Base-by-base conservation (phyloP, 2,329 filamentous ascomycete genomes). In the Ascosphaera pollenicola region DNA sequence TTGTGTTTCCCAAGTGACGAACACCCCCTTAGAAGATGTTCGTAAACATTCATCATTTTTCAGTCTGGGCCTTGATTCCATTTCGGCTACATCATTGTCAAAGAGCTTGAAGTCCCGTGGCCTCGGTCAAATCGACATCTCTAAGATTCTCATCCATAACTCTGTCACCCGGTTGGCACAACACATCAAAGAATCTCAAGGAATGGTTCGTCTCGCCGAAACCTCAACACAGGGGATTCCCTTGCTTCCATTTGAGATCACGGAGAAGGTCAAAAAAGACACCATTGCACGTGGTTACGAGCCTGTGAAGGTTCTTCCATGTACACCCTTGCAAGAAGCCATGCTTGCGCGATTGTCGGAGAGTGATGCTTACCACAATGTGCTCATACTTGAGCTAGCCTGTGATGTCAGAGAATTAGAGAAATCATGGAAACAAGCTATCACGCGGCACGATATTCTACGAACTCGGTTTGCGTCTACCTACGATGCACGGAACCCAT, bases 241-340 rank as follows among this genome's bases (percentile, higher is more conserved):
- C 13, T 13, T 28, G 7, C 24, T 28, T 7, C 24, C 24, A 7
- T 7, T 7, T 28, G 7, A 7, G 13, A 28, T 28, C 7, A 28
- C 13, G 7, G 24, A 13, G 13, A 13, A 7, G 13, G 13, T 28
- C 11, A 16, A n/a, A n/a, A 17, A 13, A 7, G 18, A 13, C 3
- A 13, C 15, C 13, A 37, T 37, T 13, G 35, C 35, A 6, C 17
- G 17, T 19, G 6, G 3, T 18, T 37, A 17, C 17, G 10, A 11
- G 21, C 6, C 6, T 19, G 10, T 37, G 35, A 18, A 17, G 11
- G 10, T 21, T 37, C 17, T 13, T 13, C 84, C 84, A 1, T 93
- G 85, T 51, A 91, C 83, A 2, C 79, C 84, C 1, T 60, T 94
- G 0, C 85, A 94, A 53, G 79, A 91, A 58, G 78, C 77, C 1